These are phyloP conservation scores for Fusarium sp. DNA, from an alignment of 2,329 filamentous ascomycete species.

Conservation along the genomic window DNA sequence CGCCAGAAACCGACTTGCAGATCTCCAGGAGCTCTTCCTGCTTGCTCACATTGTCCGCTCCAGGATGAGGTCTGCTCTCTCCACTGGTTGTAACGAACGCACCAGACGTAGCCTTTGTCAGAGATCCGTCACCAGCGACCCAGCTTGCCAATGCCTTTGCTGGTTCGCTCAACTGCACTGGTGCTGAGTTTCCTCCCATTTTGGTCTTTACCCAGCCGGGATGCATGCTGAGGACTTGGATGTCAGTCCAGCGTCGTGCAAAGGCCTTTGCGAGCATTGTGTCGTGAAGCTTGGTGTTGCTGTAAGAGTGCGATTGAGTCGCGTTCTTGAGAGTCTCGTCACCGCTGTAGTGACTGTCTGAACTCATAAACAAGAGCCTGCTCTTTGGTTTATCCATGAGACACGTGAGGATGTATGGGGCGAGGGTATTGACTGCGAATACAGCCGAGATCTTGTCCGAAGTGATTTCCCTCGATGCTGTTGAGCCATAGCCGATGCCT, in stretches of 20 bases:
- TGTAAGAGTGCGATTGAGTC: slow-evolving; percentile 27
- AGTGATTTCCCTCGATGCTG: slow-evolving; percentile 10
- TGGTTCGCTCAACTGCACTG: slow-evolving; percentile 5
- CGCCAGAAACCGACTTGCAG: slow-evolving; percentile 15
- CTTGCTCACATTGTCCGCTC: slow-evolving; percentile 19
- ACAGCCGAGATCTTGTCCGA: slow-evolving; percentile 27
- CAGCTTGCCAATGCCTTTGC: slow-evolving; percentile 21
- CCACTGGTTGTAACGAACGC: slow-evolving; percentile 24
- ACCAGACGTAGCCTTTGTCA: slow-evolving; percentile 4
- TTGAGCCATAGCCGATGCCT: slow-evolving; percentile 31
- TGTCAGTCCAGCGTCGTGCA: slow-evolving; percentile 17
- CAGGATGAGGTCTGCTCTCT: slow-evolving; percentile 14
- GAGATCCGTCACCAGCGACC: slow-evolving; percentile 19
- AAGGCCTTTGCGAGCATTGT: slow-evolving; percentile 34
- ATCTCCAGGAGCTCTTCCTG: slow-evolving; percentile 25
- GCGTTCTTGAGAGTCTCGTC: slow-evolving; percentile 22
- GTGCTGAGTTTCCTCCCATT: slow-evolving; percentile 28
- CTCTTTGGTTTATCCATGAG: slow-evolving; percentile 26
- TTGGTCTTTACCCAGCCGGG: slow-evolving; percentile 36
- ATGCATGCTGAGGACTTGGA: slow-evolving; percentile 33
- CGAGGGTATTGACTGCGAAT: slow-evolving; percentile 31
- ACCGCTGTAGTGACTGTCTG: slow-evolving; percentile 28
- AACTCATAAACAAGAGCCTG: slow-evolving; percentile 29
- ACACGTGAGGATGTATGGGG: slow-evolving; percentile 28
- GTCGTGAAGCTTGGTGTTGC: slow-evolving; percentile 33